phyloP scores from a whole-genome alignment of 306 rosid genomes.

The Inga leiocalycina region DNA sequence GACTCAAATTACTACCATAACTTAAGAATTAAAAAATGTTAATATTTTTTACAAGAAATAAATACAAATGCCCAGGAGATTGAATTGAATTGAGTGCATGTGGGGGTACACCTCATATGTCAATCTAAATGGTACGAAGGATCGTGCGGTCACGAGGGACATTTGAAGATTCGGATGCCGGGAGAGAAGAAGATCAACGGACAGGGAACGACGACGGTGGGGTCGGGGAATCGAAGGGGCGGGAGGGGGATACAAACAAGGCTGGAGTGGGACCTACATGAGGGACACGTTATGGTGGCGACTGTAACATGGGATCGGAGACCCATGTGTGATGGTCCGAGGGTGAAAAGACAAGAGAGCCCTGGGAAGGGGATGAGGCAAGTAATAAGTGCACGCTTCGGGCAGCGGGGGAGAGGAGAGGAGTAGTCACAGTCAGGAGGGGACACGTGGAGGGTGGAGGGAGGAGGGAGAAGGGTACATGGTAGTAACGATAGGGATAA shows the following conservation, averaged over 20 bases:
- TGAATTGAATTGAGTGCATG: not conserved
- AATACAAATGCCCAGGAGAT: too few relatives aligned
- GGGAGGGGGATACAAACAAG: not conserved
- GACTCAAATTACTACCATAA: too few relatives aligned
- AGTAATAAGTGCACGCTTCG: not conserved
- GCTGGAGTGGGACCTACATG: not conserved
- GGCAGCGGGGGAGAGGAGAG: not conserved
- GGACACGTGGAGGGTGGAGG: not conserved
- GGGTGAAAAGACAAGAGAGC: not conserved
- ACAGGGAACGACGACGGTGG: not conserved
- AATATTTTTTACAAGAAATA: too few relatives aligned
- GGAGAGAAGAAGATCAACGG: not conserved
- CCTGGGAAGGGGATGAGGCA: not conserved
- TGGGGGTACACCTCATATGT: not conserved
- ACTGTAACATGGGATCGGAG: not conserved
- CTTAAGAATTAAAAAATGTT: too few relatives aligned
- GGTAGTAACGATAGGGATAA: not conserved
- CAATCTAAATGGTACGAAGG: not conserved
- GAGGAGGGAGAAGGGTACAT: not conserved
- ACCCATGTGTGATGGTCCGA: constrained; percentile 18
- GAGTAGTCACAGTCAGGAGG: not conserved
- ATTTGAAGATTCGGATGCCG: not conserved
- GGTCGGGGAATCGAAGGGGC: not conserved
- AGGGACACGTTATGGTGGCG: not conserved
- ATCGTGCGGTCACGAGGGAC: not conserved